Evolutionary conservation across 148 eudicot genomes (phyloP).

Genomic region (Chenopodium formosanum): DNA sequence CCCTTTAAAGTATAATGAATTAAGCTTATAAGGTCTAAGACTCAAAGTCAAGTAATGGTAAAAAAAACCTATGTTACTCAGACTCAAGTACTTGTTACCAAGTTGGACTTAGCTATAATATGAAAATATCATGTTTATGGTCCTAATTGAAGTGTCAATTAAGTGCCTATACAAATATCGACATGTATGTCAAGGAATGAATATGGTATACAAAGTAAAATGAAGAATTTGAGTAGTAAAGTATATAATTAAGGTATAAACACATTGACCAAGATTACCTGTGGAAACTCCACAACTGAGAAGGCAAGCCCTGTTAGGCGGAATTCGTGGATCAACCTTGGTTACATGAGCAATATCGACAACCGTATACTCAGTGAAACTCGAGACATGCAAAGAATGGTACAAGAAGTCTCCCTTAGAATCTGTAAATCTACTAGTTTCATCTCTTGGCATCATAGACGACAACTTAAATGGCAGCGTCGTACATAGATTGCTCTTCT

Average conservation of each 20-base stretch:
- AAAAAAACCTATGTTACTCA: no score
- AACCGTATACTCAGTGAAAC: conserved; percentile 82
- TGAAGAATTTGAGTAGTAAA: background rate
- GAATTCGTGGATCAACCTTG: conserved; percentile 60
- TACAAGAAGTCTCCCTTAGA: conserved; percentile 64
- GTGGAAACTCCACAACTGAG: conserved; percentile 92
- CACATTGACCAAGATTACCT: conserved; percentile 35
- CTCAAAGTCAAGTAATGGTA: no score
- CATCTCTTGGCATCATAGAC: conserved; percentile 69
- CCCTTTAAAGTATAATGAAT: no score
- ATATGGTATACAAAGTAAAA: no score
- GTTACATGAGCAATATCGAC: conserved; percentile 61
- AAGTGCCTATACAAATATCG: no score
- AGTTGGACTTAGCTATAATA: no score
- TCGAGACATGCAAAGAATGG: conserved; percentile 67
- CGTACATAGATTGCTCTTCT: conserved; percentile 74
- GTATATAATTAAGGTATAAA: no score
- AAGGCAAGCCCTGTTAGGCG: conserved; percentile 87
- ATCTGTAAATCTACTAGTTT: conserved; percentile 72
- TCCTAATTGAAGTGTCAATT: no score
- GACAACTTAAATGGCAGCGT: conserved; percentile 56
- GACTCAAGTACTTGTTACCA: no score
- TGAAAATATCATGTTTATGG: no score
- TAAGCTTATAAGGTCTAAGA: no score
- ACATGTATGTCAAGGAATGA: no score